phyloP scores from a whole-genome alignment of 2,329 filamentous ascomycete species.

The Lasiodiplodia sp. region DNA sequence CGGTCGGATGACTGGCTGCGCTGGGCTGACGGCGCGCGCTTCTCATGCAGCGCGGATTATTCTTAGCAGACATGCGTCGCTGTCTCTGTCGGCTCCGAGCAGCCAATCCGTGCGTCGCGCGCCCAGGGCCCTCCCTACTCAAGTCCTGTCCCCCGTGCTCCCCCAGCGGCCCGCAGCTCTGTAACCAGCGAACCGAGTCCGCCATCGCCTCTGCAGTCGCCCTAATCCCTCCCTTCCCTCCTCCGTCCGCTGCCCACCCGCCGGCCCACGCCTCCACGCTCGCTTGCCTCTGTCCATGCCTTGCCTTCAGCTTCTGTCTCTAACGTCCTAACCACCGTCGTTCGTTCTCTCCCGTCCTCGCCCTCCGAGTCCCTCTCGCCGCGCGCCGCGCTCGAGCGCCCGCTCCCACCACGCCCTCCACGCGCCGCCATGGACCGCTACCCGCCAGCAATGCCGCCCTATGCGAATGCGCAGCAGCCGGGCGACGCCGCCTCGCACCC shows the following conservation, averaged over 20 bases:
- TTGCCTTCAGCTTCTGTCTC: slow-evolving; percentile 27
- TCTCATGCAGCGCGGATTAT: slow-evolving; percentile 26
- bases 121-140: slow-evolving; percentile 24
- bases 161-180: slow-evolving; percentile 18
- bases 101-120: slow-evolving; percentile 23
- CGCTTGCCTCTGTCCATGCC: slow-evolving; percentile 26
- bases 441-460: slow-evolving; percentile 22
- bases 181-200: slow-evolving; percentile 10
- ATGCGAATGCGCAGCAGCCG: slow-evolving; percentile 19
- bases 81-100: slow-evolving; percentile 24
- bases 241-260: slow-evolving; percentile 16
- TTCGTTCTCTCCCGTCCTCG: slow-evolving; percentile 16
- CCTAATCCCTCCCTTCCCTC: slow-evolving; percentile 28
- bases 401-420: neutral
- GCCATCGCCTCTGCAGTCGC: slow-evolving; percentile 24
- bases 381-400: slow-evolving; percentile 12
- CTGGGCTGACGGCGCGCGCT: slow-evolving; percentile 23
- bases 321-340: slow-evolving; percentile 28
- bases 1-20: slow-evolving; percentile 27
- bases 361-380: slow-evolving; percentile 1
- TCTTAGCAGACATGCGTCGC: slow-evolving; percentile 23
- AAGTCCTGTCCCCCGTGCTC: slow-evolving; percentile 19
- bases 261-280: slow-evolving; percentile 23
- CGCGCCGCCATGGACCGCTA: slow-evolving; percentile 25
- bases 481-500: slow-evolving; percentile 23